Evolutionary conservation across 192 early-diverging fungal genomes (phyloP), one percentile per base, ranked within the genome.

Genomic region (Oehlia diaphana): DNA sequence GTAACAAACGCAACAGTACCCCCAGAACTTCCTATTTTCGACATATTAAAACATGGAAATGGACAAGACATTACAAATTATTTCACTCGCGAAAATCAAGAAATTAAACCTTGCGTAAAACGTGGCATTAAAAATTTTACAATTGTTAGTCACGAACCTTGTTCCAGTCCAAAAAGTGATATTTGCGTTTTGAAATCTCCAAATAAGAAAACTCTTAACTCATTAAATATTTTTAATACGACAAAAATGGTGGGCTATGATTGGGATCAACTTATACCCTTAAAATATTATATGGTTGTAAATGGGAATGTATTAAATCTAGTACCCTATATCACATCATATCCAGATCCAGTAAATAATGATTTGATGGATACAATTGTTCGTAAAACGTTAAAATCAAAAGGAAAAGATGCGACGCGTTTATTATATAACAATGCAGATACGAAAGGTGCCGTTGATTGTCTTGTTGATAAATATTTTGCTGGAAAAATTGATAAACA

Each of bases 401-500:
- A 77, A 21, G 83, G 85, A 67, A 83, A 86, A 9, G 91, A 92
- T 79, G 89, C 87, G 68, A 92, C 89, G 4, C 80, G 88, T 53
- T 63, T 86, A 79, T 90, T 92, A 67, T 83, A 84, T 81, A 82
- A 85, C 77, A 86, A 83, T 26, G 79, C 88, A 4, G 76, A 86
- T 12, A 81, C 81, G 10, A 75, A 89, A 67, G 85, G 88, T 75
- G 73, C 84, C 8, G 84, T 85, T 0, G 81, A 87, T 23, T 98
- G 96, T 83, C 83, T 97, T 33, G 73, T 86, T 58, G 87, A 95
- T 33, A 86, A 94, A 65, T 92, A 94, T 81, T 86, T 89, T 49
- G 92, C 96, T 10, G 97, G 95, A 1, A 84, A 86, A 0, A 83
- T 98, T 62, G 95, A 97, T 77, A 88, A 92, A 21, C 89, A 90